Base-by-base conservation (phyloP, 2,329 filamentous ascomycete species). In the Talaromyces sp. region DNA sequence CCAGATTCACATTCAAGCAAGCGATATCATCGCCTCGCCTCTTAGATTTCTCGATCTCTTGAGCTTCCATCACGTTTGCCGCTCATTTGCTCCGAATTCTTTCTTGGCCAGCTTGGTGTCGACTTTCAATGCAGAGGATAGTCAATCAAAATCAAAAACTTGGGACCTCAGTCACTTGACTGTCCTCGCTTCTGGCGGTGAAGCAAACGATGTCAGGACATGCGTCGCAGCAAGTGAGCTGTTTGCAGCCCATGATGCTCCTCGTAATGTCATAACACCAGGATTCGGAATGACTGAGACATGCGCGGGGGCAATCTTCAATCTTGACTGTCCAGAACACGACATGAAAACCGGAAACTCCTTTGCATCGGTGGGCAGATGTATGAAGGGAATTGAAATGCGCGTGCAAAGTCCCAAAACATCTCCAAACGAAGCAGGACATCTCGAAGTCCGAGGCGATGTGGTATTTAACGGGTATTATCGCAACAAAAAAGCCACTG, bases 401-500 rank as follows among this genome's bases (percentile, higher is more conserved):
- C 62, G 70, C 5, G 61, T 71, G 25, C 63, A 60, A n/a, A 55
- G 57, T 19, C 57, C 60, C 49, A 15, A 19, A 4, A 25, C n/a
- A 10, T 22, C n/a, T 22, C 10, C 22, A 2, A 9, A 25, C 4
- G 19, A 22, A 13, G n/a, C 5, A 55, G 71, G 72, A 1, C 56
- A 62, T 15, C 65, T 74, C 1, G 64, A 73, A 54, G 36, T 73
- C 8, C 27, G 33, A 3, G 82, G 84, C 0, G 82, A 82, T 0
- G 80, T 78, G 1, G 73, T 85, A 1, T 80, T 82, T 4, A 77
- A 73, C 4, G 82, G 82, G 0, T 86, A 86, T 67, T 81, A 80
- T 65, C 77, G 82, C 53, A 82, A 84, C 53, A 64, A 74, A 0
- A 70, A 75, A 36, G 82, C 82, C 1, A 85, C 83, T 55, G 68